phyloP scores from a whole-genome alignment of 768 basidiomycete species.

The Clitopilus hobsonii region DNA sequence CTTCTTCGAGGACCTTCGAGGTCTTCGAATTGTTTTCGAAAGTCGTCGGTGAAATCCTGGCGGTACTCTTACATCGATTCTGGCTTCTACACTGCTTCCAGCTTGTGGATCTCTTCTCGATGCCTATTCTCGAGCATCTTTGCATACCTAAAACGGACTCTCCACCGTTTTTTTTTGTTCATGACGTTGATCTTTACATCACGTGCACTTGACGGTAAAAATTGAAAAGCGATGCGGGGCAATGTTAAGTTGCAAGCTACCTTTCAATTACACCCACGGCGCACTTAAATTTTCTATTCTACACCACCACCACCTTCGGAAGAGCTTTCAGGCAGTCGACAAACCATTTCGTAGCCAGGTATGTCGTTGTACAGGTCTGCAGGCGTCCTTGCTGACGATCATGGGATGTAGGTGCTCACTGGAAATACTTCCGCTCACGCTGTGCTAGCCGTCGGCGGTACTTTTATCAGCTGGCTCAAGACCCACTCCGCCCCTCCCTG shows the following conservation, averaged over 20 bases:
- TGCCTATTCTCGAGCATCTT: background rate
- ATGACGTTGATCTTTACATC: background rate
- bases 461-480: background rate
- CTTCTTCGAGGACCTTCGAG: background rate
- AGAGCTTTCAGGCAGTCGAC: background rate
- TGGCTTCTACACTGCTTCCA: background rate
- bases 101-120: background rate
- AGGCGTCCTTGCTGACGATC: background rate
- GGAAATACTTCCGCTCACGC: background rate
- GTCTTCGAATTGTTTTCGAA: too few relatives aligned
- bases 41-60: too few relatives aligned
- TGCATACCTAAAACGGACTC: background rate
- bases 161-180: background rate
- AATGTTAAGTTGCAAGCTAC: background rate
- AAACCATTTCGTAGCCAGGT: background rate
- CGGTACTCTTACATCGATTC: background rate
- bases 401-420: background rate
- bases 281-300: background rate
- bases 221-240: background rate
- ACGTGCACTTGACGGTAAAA: conserved; percentile 1
- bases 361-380: background rate
- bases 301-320: conserved; percentile 1
- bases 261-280: background rate
- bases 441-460: background rate
- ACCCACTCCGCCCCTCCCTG: background rate